These are phyloP conservation scores for Aspergillus wentii DNA, from an alignment of 495 filamentous ascomycete genomes.

Conservation along the genomic window DNA sequence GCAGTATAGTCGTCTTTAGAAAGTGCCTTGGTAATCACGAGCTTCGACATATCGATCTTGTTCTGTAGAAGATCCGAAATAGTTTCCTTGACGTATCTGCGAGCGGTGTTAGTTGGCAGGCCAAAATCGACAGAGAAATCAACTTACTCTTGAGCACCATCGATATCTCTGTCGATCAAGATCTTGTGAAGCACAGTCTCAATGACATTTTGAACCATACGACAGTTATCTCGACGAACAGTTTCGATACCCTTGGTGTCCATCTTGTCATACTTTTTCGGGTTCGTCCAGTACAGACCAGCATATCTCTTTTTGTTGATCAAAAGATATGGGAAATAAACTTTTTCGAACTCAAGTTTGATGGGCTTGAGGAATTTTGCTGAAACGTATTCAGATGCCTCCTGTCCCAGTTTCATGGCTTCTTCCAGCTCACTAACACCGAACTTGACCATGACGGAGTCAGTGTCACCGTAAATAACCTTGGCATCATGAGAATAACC, in stretches of 20 bases:
- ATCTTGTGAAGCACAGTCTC: slow-evolving; percentile 95
- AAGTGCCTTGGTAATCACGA: slow-evolving; percentile 97
- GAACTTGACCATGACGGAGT: slow-evolving; percentile 99
- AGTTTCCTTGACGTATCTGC: slow-evolving; percentile 90
- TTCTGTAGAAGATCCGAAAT: slow-evolving; percentile 96
- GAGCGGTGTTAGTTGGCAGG: slow-evolving; percentile 10
- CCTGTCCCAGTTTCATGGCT: slow-evolving; percentile 90
- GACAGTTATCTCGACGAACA: slow-evolving; percentile 92
- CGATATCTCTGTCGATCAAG: slow-evolving; percentile 84
- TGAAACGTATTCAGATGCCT: slow-evolving; percentile 84
- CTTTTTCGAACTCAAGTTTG: slow-evolving; percentile 99
- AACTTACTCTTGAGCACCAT: slow-evolving; percentile 87
- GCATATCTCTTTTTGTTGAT: slow-evolving; percentile 99
- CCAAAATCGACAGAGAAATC: background rate
- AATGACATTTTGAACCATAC: slow-evolving; percentile 93
- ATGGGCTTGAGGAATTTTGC: slow-evolving; percentile 91
- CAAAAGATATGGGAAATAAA: slow-evolving; percentile 95
- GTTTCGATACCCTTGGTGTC: slow-evolving; percentile 99
- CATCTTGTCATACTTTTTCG: slow-evolving; percentile 98
- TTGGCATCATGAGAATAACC: slow-evolving; percentile 91
- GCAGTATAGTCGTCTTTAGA: slow-evolving; percentile 76
- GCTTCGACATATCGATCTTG: slow-evolving; percentile 97
- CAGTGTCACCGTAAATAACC: slow-evolving; percentile 98
- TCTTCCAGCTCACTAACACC: slow-evolving; percentile 77
- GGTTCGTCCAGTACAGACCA: slow-evolving; percentile 92